Evolutionary conservation across 2,329 filamentous ascomycete genomes (phyloP).

Genomic region (Clarireedia sp.): DNA sequence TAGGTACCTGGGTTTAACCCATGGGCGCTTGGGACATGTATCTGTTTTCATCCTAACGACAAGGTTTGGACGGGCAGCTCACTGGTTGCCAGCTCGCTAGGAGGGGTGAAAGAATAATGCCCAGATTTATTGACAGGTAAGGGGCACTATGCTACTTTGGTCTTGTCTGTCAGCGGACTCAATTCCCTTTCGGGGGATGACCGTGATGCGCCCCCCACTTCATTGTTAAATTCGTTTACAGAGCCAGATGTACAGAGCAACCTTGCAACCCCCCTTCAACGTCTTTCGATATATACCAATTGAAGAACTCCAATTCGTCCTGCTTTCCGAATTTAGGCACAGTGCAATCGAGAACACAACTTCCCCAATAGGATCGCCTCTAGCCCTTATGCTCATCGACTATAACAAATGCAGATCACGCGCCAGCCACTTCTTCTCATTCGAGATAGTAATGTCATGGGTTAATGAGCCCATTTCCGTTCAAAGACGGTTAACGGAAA

Average conservation of each 20-base stretch:
- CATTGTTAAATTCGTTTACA: too few relatives aligned
- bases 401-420: constrained; percentile 26
- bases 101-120: too few relatives aligned
- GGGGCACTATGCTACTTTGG: constrained; percentile 17
- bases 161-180: constrained; percentile 19
- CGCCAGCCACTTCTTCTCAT: constrained; percentile 25
- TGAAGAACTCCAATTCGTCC: constrained; percentile 21
- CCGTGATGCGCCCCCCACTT: constrained; percentile 18
- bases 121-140: constrained; percentile 20
- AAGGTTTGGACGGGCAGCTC: too few relatives aligned
- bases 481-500: constrained; percentile 13
- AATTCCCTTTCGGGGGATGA: constrained; percentile 17
- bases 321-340: constrained; percentile 27
- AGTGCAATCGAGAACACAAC: constrained; percentile 3
- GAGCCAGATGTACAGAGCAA: constrained; percentile 13
- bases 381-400: constrained; percentile 5
- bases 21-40: constrained; percentile 9
- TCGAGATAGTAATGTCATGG: constrained; percentile 15
- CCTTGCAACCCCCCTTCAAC: constrained; percentile 15
- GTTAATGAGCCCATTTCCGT: constrained; percentile 16
- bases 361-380: constrained; percentile 13
- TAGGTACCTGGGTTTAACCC: constrained; percentile 4
- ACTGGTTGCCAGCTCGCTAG: too few relatives aligned
- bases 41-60: constrained; percentile 4
- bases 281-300: constrained; percentile 22